These are phyloP conservation scores for Arabidopsis suecica DNA, from an alignment of 345 rosid genomes.

Conservation along the genomic window DNA sequence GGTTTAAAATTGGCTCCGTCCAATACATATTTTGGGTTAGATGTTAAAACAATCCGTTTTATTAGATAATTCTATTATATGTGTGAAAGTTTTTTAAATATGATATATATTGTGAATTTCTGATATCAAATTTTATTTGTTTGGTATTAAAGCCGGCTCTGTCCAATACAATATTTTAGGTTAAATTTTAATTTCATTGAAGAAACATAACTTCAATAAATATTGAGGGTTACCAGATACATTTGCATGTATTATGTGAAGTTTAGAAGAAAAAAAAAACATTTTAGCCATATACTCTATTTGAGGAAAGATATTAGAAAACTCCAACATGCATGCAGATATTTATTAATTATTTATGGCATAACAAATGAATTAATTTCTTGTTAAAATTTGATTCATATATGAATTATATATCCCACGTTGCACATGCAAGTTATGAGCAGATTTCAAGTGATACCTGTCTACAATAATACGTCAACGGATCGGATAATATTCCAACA, in stretches of 20 bases:
- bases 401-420: conserved; percentile 30
- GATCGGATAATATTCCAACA: conserved; percentile 47
- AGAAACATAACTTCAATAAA: neutral
- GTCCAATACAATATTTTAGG: neutral
- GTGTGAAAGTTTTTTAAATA: too few relatives aligned
- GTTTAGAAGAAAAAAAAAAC: too few relatives aligned
- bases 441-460: conserved; percentile 44
- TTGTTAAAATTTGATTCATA: conserved; percentile 1
- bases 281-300: neutral
- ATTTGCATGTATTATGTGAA: conserved; percentile 10
- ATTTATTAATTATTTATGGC: neutral
- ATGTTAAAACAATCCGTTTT: too few relatives aligned
- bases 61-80: too few relatives aligned
- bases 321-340: neutral
- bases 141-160: too few relatives aligned
- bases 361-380: conserved; percentile 3
- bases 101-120: too few relatives aligned
- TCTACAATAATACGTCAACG: conserved; percentile 44
- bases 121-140: too few relatives aligned
- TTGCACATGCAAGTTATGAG: conserved; percentile 47
- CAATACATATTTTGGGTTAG: too few relatives aligned
- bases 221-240: neutral
- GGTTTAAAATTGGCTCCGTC: neutral
- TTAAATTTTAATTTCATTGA: too few relatives aligned
- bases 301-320: neutral